Percentiles rank a stretch among this genome's conserved stretches.
Conservation (phyloP, 2,329 filamentous ascomycete genomes). For the Mycogone perniciosa region DNA sequence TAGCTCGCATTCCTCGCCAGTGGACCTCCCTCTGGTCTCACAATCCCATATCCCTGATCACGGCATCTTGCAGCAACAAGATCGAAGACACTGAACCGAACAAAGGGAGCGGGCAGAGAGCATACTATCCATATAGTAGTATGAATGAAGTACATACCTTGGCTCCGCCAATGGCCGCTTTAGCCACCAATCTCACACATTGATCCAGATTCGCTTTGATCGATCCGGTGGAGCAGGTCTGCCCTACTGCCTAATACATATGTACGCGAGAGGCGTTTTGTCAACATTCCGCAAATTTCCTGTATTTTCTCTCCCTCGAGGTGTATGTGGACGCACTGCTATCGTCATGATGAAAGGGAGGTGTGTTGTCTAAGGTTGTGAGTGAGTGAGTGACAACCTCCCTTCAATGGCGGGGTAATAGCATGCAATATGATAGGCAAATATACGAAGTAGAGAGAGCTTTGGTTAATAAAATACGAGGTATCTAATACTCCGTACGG, state of each 20-base stretch:
- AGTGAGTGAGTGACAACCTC: neutral
- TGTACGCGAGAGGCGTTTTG: neutral
- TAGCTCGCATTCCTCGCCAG: neutral
- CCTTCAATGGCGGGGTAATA: neutral
- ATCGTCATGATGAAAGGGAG: neutral
- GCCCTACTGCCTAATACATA: conserved; percentile 63
- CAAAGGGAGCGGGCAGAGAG: neutral
- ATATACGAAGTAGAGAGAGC: neutral
- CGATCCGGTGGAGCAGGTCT: conserved; percentile 78
- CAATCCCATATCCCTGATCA: too few relatives aligned
- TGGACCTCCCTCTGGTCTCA: conserved; percentile 3
- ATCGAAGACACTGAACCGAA: neutral
- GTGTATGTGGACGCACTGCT: neutral
- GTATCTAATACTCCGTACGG: neutral
- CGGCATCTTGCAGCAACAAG: neutral
- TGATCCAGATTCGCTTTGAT: conserved; percentile 74
- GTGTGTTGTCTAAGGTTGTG: neutral
- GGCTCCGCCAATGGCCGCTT: conserved; percentile 69
- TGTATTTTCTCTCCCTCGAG: neutral
- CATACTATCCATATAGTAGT: neutral
- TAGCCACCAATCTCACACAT: conserved; percentile 64
- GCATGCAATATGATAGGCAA: neutral
- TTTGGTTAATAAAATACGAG: neutral
- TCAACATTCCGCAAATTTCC: neutral
- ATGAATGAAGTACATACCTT: conserved; percentile 48